Base-by-base conservation (phyloP, 2,329 filamentous ascomycete species). In the Fusarium concolor region DNA sequence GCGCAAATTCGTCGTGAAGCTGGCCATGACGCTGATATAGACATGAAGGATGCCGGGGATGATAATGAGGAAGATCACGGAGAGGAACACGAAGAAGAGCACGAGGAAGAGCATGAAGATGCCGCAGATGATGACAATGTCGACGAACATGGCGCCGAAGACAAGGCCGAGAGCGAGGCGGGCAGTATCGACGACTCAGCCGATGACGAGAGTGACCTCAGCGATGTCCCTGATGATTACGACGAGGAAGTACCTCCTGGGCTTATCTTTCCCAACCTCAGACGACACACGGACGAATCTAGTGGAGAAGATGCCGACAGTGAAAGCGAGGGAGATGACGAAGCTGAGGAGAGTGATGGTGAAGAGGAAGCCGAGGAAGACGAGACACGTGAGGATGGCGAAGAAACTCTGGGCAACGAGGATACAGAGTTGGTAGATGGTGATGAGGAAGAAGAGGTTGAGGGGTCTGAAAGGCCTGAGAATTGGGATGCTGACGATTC, bases 141-240 rank as follows among this genome's bases (percentile, higher is more conserved):
- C 65, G 78, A 67, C 43, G 74, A 81, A 46, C 82, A 85, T 26
- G 80, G 70, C 2, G 77, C 72, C 10, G 76, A 72, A 72, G 79
- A 70, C 35, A 76, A 66, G 52, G 68, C 67, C 8, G 74, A 76
- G 22, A 74, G 75, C 38, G 75, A 75, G 17, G 59, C 84, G 0
- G 86, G 85, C 8, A 92, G 87, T 61, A 79, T 89, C 10, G 86
- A 89, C 62, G 88, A 90, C 62, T 89, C 86, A 39, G 89, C 87
- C 1, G 89, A 91, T 65, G 88, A 90, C 55, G 89, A 92, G 76
- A 91, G 89, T 72, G 89, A 91, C 65, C 80, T 92, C 0, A 91
- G 88, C 52, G 90, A 92, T 63, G 85, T 89, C 6, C 82, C 87
- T 26, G 79, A 85, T 6, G 85, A 84, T 39, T 87, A 87, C 57